Conservation (phyloP, 225 moss, liverwort and hornwort genomes). For the Ulota crispa region DNA sequence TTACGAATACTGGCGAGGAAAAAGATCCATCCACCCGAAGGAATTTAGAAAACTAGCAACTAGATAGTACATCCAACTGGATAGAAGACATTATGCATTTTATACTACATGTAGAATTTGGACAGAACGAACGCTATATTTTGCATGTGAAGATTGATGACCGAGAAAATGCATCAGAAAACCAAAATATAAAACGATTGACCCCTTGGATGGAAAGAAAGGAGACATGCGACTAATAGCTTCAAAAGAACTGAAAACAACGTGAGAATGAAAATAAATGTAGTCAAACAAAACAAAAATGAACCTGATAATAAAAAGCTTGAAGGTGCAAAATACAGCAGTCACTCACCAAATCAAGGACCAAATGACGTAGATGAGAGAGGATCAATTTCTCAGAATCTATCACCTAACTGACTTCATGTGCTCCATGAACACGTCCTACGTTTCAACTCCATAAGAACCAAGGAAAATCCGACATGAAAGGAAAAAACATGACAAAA, state of each 20-base stretch:
- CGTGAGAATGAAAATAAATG: not conserved
- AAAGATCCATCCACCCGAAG: not conserved
- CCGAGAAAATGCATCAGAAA: not conserved
- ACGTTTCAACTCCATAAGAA: constrained; percentile 1
- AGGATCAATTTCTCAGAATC: constrained; percentile 5
- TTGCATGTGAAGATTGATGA: not conserved
- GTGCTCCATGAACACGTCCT: not conserved
- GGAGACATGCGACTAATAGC: not conserved
- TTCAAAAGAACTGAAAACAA: not conserved
- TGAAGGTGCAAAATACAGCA: not conserved
- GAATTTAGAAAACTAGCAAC: not conserved
- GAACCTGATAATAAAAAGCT: not conserved
- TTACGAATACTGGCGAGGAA: not conserved
- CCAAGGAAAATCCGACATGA: constrained; percentile 3
- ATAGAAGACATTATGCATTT: not conserved
- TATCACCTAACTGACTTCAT: not conserved
- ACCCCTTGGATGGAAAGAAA: constrained; percentile 6
- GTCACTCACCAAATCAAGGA: constrained; percentile 23
- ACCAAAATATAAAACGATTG: not conserved
- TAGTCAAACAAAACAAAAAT: not conserved
- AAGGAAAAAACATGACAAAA: not conserved
- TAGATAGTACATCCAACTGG: constrained; percentile 2
- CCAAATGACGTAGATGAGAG: not conserved
- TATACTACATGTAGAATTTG: not conserved
- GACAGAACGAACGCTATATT: not conserved